phyloP scores from a whole-genome alignment of 176 grass and related monocot genomes.

The Poa annua region DNA sequence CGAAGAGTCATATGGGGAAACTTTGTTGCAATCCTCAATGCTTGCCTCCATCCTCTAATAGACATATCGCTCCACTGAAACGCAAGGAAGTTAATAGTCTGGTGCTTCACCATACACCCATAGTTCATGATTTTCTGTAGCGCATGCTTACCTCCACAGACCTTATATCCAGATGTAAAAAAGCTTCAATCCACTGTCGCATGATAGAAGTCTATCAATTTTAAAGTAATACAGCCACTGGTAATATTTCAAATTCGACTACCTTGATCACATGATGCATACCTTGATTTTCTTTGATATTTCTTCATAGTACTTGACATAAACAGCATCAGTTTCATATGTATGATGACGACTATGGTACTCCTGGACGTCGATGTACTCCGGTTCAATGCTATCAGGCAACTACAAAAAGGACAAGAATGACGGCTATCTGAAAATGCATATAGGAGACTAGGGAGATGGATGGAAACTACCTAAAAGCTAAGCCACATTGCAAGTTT shows the following conservation, averaged over 20 bases:
- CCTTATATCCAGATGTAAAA: background rate
- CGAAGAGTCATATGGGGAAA: background rate
- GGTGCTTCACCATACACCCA: background rate
- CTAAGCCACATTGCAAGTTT: no score
- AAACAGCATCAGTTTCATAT: slow-evolving; percentile 21
- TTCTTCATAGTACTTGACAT: background rate
- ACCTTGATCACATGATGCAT: background rate
- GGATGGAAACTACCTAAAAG: background rate
- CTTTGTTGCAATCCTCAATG: background rate
- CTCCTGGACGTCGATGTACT: background rate
- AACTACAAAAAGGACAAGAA: slow-evolving; percentile 13
- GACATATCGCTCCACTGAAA: background rate
- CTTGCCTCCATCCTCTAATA: background rate
- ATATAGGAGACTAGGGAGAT: background rate
- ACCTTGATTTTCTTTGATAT: background rate
- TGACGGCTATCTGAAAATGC: background rate
- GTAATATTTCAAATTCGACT: background rate
- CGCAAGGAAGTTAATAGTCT: background rate
- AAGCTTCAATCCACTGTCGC: background rate
- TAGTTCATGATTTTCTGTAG: background rate
- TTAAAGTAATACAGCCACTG: background rate
- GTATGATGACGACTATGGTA: background rate
- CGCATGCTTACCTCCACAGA: background rate
- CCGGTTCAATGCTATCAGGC: background rate
- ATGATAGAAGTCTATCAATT: background rate